Conservation (phyloP, 73 alveolate species). For the Paramecium primaurelia region DNA sequence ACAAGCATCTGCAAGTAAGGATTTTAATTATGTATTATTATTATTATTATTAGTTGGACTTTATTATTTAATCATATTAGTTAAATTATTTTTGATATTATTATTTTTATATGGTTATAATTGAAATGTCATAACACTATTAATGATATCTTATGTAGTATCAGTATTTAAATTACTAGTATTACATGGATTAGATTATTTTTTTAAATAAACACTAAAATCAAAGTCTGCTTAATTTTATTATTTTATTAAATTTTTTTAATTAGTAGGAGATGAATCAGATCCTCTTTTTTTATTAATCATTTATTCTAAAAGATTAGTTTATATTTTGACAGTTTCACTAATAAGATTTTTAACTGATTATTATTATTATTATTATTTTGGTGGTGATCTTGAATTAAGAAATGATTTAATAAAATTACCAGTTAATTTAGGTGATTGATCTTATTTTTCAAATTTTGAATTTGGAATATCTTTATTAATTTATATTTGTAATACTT, state of each 20-base stretch:
- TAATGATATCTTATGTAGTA: background rate
- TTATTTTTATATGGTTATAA: background rate
- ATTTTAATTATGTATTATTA: background rate
- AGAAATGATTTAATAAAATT: background rate
- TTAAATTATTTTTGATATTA: background rate
- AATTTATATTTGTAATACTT: background rate
- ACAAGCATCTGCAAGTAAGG: background rate
- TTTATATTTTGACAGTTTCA: background rate
- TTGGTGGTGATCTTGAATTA: background rate
- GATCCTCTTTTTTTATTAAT: conserved; percentile 17
- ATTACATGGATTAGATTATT: background rate
- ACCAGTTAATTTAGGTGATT: background rate
- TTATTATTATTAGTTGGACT: background rate
- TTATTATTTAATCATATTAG: background rate
- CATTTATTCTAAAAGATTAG: conserved; percentile 28
- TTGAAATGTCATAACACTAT: background rate
- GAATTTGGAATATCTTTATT: background rate
- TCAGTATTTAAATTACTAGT: background rate
- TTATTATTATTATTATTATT: background rate
- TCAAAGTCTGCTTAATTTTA: background rate
- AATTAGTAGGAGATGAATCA: background rate
- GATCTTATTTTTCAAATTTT: background rate
- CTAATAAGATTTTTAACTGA: background rate
- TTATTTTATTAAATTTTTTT: background rate
- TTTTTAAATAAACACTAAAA: background rate